Evolutionary conservation across 2,329 filamentous ascomycete species (phyloP).

Genomic region (Gremmenia infestans): DNA sequence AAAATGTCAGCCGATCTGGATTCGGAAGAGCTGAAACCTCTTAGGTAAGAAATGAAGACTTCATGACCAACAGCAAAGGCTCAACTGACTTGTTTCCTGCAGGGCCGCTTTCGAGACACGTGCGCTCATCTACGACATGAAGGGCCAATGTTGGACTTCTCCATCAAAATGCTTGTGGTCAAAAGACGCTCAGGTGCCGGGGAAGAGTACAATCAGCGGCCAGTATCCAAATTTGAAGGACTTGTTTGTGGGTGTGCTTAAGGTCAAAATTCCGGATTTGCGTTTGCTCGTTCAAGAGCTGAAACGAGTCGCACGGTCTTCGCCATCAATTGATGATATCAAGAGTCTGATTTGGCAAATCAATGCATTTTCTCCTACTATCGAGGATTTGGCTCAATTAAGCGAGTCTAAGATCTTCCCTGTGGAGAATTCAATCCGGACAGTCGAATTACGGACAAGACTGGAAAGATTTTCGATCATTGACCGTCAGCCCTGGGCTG

Average conservation of each 20-base stretch:
- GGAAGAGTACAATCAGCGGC: constrained; percentile 9
- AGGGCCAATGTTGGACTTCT: constrained; percentile 4
- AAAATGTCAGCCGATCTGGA: constrained; percentile 5
- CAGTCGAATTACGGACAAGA: not conserved
- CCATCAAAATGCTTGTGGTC: constrained; percentile 15
- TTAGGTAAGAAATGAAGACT: constrained; percentile 3
- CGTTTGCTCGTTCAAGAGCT: constrained; percentile 10
- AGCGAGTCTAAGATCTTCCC: constrained; percentile 1
- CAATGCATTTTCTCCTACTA: constrained; percentile 6
- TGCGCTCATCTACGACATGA: constrained; percentile 8
- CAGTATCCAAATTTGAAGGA: constrained; percentile 10
- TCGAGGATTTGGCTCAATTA: constrained; percentile 1
- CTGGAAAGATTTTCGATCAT: constrained; percentile 7
- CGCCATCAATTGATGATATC: constrained; percentile 6
- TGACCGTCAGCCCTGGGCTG: constrained; percentile 6
- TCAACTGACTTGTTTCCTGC: constrained; percentile 3
- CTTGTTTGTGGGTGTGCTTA: constrained; percentile 11
- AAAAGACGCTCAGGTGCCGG: constrained; percentile 6
- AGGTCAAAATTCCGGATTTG: constrained; percentile 11
- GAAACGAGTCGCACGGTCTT: constrained; percentile 10
- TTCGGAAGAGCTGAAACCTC: not conserved
- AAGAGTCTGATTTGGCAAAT: constrained; percentile 13
- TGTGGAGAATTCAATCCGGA: constrained; percentile 1
- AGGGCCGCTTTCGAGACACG: constrained; percentile 6
- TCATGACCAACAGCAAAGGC: constrained; percentile 3